Evolutionary conservation across 768 basidiomycete genomes (phyloP).

Genomic region (Naganishia vishniacii): DNA sequence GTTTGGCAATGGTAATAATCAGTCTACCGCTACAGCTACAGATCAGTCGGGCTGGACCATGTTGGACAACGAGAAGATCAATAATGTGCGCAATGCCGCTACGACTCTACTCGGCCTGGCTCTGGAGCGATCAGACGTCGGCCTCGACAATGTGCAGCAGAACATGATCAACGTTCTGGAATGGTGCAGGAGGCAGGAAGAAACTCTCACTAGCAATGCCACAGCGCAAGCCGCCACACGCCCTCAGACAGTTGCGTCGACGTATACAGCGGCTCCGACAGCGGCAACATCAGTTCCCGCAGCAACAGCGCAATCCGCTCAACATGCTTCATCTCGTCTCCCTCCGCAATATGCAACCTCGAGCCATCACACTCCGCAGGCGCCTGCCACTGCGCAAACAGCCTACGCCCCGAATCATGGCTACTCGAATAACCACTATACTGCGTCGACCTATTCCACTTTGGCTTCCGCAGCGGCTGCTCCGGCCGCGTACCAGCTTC

Average conservation of each 20-base stretch:
- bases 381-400: background rate
- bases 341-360: slow-evolving; percentile 1
- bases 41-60: background rate
- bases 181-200: slow-evolving; percentile 15
- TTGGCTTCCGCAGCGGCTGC: slow-evolving; percentile 18
- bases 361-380: background rate
- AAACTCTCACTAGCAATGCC: background rate
- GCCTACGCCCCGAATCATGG: background rate
- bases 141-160: slow-evolving; percentile 6
- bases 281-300: background rate
- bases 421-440: slow-evolving; percentile 6
- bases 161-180: slow-evolving; percentile 7
- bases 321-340: background rate
- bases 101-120: slow-evolving; percentile 7
- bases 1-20: slow-evolving; percentile 5
- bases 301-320: background rate
- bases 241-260: background rate
- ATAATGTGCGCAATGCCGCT: slow-evolving; percentile 4
- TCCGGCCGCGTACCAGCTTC: slow-evolving; percentile 12
- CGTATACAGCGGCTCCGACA: background rate
- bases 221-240: background rate
- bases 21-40: background rate
- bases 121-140: slow-evolving; percentile 11
- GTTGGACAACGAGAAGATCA: slow-evolving; percentile 10
- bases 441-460: background rate